Percentiles rank a stretch among this genome's conserved stretches.
These are phyloP conservation scores for Agaricales sp. DNA, from an alignment of 1,284 basidiomycete species.

Conservation along the genomic window DNA sequence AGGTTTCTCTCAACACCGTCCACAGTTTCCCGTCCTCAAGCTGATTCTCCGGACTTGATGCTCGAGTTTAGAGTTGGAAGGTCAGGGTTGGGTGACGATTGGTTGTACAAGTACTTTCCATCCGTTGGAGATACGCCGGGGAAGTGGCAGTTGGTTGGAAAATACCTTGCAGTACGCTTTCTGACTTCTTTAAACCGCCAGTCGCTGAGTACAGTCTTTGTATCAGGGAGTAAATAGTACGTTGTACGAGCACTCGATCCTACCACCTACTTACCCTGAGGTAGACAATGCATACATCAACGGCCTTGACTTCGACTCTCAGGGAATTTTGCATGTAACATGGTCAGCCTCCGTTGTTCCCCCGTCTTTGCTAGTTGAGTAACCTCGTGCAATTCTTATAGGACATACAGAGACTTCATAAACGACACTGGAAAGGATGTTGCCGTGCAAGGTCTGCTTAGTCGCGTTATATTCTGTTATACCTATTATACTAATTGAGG, in stretches of 20 bases:
- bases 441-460: constrained; percentile 22
- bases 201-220: too few relatives aligned
- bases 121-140: constrained; percentile 4
- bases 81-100: constrained; percentile 31
- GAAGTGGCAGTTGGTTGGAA: constrained; percentile 25
- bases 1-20: constrained; percentile 23
- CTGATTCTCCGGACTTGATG: constrained; percentile 18
- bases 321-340: constrained; percentile 24
- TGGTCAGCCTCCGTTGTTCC: constrained; percentile 18
- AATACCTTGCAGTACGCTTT: constrained; percentile 25
- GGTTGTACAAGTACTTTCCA: constrained; percentile 29
- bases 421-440: constrained; percentile 29
- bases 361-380: background rate
- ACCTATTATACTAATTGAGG: too few relatives aligned
- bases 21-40: constrained; percentile 4
- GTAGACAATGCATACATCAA: constrained; percentile 35
- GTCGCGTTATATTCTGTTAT: too few relatives aligned
- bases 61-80: constrained; percentile 30
- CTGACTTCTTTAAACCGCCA: background rate
- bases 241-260: background rate
- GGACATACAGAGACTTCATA: constrained; percentile 35
- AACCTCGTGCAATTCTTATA: constrained; percentile 8
- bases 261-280: background rate
- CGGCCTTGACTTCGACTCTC: constrained; percentile 28
- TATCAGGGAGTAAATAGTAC: constrained; percentile 11